Base-by-base conservation (phyloP, 176 grass and related monocot species). In the Microstegium vimineum region DNA sequence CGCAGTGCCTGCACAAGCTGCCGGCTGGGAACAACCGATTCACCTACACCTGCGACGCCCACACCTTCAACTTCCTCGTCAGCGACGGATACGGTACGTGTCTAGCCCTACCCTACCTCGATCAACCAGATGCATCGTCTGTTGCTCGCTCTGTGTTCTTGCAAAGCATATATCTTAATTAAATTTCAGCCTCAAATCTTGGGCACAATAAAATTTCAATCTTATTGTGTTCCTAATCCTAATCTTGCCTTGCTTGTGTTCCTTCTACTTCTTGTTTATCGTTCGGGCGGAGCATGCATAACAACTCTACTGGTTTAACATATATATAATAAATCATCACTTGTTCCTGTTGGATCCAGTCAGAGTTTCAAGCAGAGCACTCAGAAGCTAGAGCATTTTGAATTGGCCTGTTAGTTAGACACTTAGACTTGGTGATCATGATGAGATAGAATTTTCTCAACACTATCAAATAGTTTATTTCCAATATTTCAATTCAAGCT, bases 11-110 rank as follows among this genome's bases (percentile, higher is more conserved):
- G 27, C 90, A 83, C 3, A 89, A 88, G 77, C 94, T 97, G 31
- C 94, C 92, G 11, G 74, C 94, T 8, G 87, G 87, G 62, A 89
- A 97, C 90, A 92, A 90, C 83, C 85, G 91, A 57, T 94, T 91
- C 81, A 92, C 92, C 81, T 97, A 94, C 87, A 90, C 87, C 75
- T 87, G 90, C 73, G 92, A 97, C 69, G 88, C 28, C 1, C 90
- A 97, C 85, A 92, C 92, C 85, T 97, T 97, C 89, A 97, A 92
- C 75, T 97, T 94, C 88, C 92, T 97, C 47, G 69, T 92, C 84
- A 59, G 83, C 62, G 86, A 97, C 0, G 94, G 94, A 52, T 97
- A 94, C 45, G 89, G 94, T 97, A 34, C 30, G 8, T 0, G 0
- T 0, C 41, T 42, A 45, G 9, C 42, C 3, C 41, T 42, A 45